Evolutionary conservation across 768 basidiomycete genomes (phyloP), one percentile per base, ranked within the genome.

Genomic region (Daedalea quercina): DNA sequence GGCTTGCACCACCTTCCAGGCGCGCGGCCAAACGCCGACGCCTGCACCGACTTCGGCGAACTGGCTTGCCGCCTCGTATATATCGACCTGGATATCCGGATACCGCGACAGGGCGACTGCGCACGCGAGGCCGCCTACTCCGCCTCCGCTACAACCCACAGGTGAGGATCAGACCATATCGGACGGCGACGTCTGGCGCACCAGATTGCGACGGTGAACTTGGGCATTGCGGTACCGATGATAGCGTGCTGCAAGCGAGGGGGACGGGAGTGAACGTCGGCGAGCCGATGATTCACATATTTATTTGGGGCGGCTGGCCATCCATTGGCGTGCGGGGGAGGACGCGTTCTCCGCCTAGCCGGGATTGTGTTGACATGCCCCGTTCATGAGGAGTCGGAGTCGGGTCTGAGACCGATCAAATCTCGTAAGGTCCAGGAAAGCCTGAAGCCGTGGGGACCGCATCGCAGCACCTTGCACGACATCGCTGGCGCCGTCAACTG

Each of bases 181-280:
- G 22, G 22, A 44, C 26, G 31, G 12, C 3, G 43, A 12, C 33
- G 52, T 50, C 49, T 19, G 46, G 67, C 72, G 54, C 57, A 82
- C 81, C 80, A 81, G 40, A 82, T 78, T 19, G 74, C 79, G 50
- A 82, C 77, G 58, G 69, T 73, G 56, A 81, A 66, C 54, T 69
- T 78, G 34, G 55, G 31, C 48, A 54, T 56, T 8, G 2, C 58
- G 54, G 67, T 58, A 55, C 56, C 45, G 53, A 28, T 15, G 51
- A 41, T 31, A 11, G 11, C 11, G 28, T 31, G 28, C 28, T 11
- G 4, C 28, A 31, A 31, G 28, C 28, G 6, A 31, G 28, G 28
- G 28, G 28, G 11, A 11, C 28, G 11, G 28, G 28, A 11, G 6
- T 31, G 28, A 11, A 31, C 6, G n/a, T n/a, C n/a, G 11, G 11